Percentiles rank a stretch among this genome's conserved stretches.
These are phyloP conservation scores for Macadamia integrifolia DNA, from an alignment of 164 flowering plant genomes.

Conservation along the genomic window DNA sequence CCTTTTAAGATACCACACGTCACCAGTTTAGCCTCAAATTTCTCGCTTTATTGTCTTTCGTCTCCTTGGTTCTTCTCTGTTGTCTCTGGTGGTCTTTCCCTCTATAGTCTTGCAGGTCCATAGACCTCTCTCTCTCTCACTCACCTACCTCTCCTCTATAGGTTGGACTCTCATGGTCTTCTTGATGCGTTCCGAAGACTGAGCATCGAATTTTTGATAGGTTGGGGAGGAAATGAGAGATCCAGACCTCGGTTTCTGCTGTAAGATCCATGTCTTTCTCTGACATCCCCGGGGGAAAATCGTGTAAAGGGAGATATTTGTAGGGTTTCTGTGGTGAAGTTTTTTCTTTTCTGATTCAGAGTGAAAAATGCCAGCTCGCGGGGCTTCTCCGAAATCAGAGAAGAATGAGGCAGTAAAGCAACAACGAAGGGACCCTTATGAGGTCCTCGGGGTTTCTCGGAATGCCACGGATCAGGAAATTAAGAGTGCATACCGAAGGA, in stretches of 20 bases:
- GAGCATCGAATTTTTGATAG: background rate
- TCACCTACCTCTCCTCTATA: background rate
- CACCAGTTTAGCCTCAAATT: slow-evolving; percentile 36
- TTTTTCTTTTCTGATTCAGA: background rate
- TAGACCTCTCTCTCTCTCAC: slow-evolving; percentile 1
- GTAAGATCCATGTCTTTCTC: slow-evolving; percentile 3
- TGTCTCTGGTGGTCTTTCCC: background rate
- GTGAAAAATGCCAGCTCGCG: slow-evolving; percentile 45
- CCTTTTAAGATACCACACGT: background rate
- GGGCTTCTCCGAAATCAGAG: slow-evolving; percentile 44
- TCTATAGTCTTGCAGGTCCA: background rate
- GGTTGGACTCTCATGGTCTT: no score
- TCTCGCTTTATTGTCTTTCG: slow-evolving; percentile 6
- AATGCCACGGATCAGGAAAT: slow-evolving; percentile 84
- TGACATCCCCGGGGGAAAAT: background rate
- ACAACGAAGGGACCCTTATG: slow-evolving; percentile 73
- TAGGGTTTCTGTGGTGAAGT: slow-evolving; percentile 15
- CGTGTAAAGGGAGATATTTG: slow-evolving; percentile 1
- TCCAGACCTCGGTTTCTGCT: background rate
- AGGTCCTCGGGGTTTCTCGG: slow-evolving; percentile 68
- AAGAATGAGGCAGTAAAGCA: slow-evolving; percentile 37
- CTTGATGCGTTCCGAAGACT: background rate
- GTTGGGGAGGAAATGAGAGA: slow-evolving; percentile 7
- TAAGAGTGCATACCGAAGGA: slow-evolving; percentile 76
- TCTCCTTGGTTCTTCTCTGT: background rate